A percentile compares a stretch with the other conserved stretches of the same genome.
Evolutionary conservation across 352 stramenopile species (phyloP).

Genomic region (Pythium insidiosum): DNA sequence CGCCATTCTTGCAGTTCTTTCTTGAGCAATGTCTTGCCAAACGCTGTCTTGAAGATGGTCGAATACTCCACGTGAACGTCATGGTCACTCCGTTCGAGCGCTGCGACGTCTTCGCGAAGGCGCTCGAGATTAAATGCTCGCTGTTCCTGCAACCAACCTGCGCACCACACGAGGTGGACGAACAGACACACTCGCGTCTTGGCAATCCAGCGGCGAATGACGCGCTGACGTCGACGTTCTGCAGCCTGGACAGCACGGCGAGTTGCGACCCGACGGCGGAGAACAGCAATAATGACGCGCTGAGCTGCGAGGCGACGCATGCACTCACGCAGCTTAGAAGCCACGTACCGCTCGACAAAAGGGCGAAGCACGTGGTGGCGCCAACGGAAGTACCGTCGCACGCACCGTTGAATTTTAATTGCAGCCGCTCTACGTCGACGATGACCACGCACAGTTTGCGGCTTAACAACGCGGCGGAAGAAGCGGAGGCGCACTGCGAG

Average conservation of each 20-base stretch:
- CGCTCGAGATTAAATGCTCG: conserved; percentile 18
- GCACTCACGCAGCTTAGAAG: conserved; percentile 4
- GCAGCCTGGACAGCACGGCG: conserved; percentile 2
- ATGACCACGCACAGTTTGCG: conserved; percentile 17
- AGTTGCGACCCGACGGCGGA: conserved; percentile 11
- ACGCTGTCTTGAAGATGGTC: conserved; percentile 20
- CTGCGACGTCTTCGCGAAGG: conserved; percentile 17
- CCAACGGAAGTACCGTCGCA: conserved; percentile 18
- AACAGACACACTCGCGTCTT: conserved; percentile 41
- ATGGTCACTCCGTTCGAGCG: conserved; percentile 17
- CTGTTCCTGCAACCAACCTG: conserved; percentile 23
- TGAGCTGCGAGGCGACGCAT: conserved; percentile 2
- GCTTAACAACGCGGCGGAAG: conserved; percentile 20
- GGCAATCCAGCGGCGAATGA: conserved; percentile 23
- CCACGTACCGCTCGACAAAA: conserved; percentile 11
- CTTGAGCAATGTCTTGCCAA: conserved; percentile 26
- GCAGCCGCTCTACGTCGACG: conserved; percentile 18
- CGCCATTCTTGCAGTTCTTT: conserved; percentile 27
- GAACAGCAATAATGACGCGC: conserved; percentile 5
- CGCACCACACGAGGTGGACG: conserved; percentile 26
- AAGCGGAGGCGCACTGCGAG: conserved; percentile 24
- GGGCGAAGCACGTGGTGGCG: conserved; percentile 7
- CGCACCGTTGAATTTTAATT: conserved; percentile 20
- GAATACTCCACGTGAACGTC: conserved; percentile 18
- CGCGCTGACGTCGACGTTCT: conserved; percentile 7